Percentiles rank a stretch among this genome's conserved stretches.
Conservation (phyloP, 169 alveolate genomes). For the Eimeria praecox region DNA sequence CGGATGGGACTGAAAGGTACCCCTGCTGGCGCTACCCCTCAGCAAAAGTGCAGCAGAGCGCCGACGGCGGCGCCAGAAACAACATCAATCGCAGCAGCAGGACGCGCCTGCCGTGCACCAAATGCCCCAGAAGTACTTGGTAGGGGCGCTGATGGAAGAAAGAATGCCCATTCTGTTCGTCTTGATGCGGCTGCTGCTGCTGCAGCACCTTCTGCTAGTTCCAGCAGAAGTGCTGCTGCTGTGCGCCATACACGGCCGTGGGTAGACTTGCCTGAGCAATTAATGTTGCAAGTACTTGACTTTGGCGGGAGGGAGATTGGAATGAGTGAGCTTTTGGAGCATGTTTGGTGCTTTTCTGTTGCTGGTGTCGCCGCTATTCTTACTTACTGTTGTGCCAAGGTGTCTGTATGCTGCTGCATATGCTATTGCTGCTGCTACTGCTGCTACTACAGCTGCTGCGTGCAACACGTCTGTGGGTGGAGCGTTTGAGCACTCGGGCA, state of each 20-base stretch:
- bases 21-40: not conserved
- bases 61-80: not conserved
- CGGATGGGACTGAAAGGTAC: not conserved
- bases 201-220: slow-evolving; percentile 12
- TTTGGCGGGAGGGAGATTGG: slow-evolving; percentile 61
- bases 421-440: slow-evolving; percentile 13
- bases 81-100: not conserved
- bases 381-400: not conserved
- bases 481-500: not conserved
- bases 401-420: not conserved
- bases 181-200: slow-evolving; percentile 18
- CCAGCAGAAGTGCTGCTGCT: not conserved
- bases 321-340: slow-evolving; percentile 20
- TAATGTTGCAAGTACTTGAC: slow-evolving; percentile 62
- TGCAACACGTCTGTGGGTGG: not conserved
- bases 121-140: not conserved
- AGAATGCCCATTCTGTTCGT: not conserved
- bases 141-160: not conserved
- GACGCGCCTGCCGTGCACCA: not conserved
- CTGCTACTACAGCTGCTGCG: not conserved
- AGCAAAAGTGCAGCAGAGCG: not conserved
- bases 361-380: not conserved
- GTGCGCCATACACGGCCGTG: slow-evolving; percentile 23
- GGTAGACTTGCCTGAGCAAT: slow-evolving; percentile 51
- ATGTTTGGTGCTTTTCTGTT: not conserved